phyloP scores from a whole-genome alignment of 371 early-diverging fungal species.

The Mortierella sp. region DNA sequence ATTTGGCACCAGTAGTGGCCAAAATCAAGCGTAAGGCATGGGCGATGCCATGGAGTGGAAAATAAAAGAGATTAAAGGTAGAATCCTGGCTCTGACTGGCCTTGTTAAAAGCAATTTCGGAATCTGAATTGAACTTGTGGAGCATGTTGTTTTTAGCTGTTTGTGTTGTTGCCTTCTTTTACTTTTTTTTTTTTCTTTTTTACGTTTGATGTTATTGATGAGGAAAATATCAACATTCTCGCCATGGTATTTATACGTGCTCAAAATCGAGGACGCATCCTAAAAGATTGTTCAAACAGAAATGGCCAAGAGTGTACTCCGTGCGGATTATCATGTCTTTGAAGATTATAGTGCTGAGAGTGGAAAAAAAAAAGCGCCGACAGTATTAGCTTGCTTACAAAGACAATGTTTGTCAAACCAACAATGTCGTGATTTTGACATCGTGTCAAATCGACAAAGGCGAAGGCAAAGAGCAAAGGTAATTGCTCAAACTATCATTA shows the following conservation, averaged over 20 bases:
- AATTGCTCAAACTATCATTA: too few relatives aligned
- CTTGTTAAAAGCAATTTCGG: conserved; percentile 4
- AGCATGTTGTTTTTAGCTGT: not conserved
- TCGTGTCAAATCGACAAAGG: not conserved
- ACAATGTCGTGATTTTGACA: not conserved
- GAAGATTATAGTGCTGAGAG: too few relatives aligned
- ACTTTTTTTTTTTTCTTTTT: not conserved
- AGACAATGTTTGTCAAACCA: not conserved
- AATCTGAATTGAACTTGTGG: conserved; percentile 5
- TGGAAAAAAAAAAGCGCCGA: too few relatives aligned
- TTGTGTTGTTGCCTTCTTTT: not conserved
- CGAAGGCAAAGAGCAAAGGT: too few relatives aligned
- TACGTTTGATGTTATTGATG: not conserved
- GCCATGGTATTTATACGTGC: too few relatives aligned
- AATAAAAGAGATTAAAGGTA: conserved; percentile 15
- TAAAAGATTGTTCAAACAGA: too few relatives aligned
- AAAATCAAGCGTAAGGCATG: conserved; percentile 6
- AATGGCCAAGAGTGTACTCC: too few relatives aligned
- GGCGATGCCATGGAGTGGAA: conserved; percentile 13
- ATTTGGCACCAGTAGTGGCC: conserved; percentile 15
- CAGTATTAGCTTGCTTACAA: not conserved
- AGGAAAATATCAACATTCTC: too few relatives aligned
- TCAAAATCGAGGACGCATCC: too few relatives aligned
- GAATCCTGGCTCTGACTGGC: not conserved
- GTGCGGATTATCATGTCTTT: too few relatives aligned